Percentiles rank a stretch among this genome's conserved stretches.
phyloP scores from a whole-genome alignment of 352 stramenopile species.

The Pythium diclinum region DNA sequence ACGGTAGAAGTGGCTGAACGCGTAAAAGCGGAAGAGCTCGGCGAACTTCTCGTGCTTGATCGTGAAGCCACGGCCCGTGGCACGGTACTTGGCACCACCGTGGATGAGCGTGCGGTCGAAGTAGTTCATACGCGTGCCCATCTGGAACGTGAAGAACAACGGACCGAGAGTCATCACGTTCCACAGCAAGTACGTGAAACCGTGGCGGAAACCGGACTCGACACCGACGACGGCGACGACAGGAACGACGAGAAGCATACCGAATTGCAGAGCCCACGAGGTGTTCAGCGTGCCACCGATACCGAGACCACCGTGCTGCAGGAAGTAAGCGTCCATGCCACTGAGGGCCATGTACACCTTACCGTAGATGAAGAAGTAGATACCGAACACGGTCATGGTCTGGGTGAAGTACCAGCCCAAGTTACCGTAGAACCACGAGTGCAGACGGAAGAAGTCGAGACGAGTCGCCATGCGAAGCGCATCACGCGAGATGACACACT shows the following conservation, averaged over 20 bases:
- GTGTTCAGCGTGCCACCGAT: conserved; percentile 95
- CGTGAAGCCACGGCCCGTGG: conserved; percentile 97
- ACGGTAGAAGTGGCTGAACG: conserved; percentile 97
- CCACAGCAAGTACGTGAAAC: conserved; percentile 91
- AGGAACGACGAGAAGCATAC: conserved; percentile 95
- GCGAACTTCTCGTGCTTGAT: conserved; percentile 98
- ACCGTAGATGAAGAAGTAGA: conserved; percentile 98
- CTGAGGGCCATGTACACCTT: conserved; percentile 95
- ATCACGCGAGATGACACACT: conserved; percentile 97
- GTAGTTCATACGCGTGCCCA: conserved; percentile 98
- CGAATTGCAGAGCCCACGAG: conserved; percentile 95
- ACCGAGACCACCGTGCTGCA: conserved; percentile 91
- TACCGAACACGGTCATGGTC: conserved; percentile 95
- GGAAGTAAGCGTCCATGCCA: conserved; percentile 89
- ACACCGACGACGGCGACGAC: conserved; percentile 97
- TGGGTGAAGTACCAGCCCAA: conserved; percentile 99
- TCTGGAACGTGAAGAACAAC: conserved; percentile 99
- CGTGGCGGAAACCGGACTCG: conserved; percentile 94
- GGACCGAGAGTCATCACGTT: conserved; percentile 96
- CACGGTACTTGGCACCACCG: conserved; percentile 96
- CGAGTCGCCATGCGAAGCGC: conserved; percentile 94
- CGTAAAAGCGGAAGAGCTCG: conserved; percentile 97
- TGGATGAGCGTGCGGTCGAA: conserved; percentile 98
- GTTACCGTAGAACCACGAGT: conserved; percentile 98
- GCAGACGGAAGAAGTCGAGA: conserved; percentile 96